Base-by-base conservation (phyloP, 1,139 yeast genomes). In the Geotrichum candidum region DNA sequence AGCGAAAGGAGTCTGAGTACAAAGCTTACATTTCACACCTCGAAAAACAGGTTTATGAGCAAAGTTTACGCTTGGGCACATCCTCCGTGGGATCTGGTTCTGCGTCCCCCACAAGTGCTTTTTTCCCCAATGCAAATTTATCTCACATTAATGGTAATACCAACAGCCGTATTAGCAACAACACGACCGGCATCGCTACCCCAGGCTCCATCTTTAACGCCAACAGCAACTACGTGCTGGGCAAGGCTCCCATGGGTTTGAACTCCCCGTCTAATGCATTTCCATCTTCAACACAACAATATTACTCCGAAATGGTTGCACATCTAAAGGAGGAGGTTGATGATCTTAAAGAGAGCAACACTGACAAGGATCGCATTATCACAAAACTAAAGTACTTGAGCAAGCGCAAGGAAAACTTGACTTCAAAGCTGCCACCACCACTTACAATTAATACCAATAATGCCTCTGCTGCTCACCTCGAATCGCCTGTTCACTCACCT, bases 281-380 rank as follows among this genome's bases (percentile, higher is more conserved):
- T 10, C 18, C 45, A 38, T n/a, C 45, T 1, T 38, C 45, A 11
- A 29, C 33, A 9, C 33, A 29, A 29, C 56, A 35, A 10, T 68
- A 66, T 57, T 65, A 60, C 54, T 67, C 66, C 48, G 72, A 70
- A 41, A 64, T 76, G 31, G 66, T 86, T 63, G 79, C 79, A 63
- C 90, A 86, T 51, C 87, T 87, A 67, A 86, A 83, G 65, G 91
- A 85, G 59, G 96, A 89, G 71, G 83, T 90, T 11, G 72, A 77
- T 57, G 90, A 85, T 61, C 77, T 91, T 68, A 82, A 82, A 68
- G 87, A 84, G 63, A 78, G 82, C 58, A 74, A 89, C 59, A 80
- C 82, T 60, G 83, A 84, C 67, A 91, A 90, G 72, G 96, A 90
- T 68, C 86, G 86, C 59, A 85, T 91, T 65, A 89, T 91, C 61